Evolutionary conservation across 106 monocot genomes (phyloP), one percentile per base, ranked within the genome.

Genomic region (Chionographis japonica): DNA sequence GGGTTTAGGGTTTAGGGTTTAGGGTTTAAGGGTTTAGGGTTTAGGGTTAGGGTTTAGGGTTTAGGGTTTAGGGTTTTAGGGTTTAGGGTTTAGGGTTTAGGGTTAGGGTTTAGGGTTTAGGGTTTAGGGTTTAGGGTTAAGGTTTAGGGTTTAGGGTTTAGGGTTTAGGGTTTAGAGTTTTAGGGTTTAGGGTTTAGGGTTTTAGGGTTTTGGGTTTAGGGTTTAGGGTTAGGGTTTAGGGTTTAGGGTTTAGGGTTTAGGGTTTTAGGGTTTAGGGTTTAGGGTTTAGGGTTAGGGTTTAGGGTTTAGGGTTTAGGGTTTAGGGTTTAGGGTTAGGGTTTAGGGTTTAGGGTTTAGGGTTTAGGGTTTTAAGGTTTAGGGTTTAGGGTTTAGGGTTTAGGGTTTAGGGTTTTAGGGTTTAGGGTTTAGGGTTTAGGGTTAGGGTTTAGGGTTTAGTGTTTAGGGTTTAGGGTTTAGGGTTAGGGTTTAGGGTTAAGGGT

Each of bases 61-160:
- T 19, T 4, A 19, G 57, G 9, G 16, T n/a, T n/a, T n/a, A n/a
- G n/a, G n/a, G n/a, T n/a, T n/a, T n/a, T n/a, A n/a, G n/a, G n/a
- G n/a, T n/a, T 58, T 58, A 58, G 57, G 57, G 57, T 58, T 58
- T 58, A 58, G 57, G 57, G 57, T 58, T 58, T 58, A 58, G 57
- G 57, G 9, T 58, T 58, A 4, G 8, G 57, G 57, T 2, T 58
- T 58, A 4, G 8, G 57, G 57, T 2, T 58, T 58, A 19, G 20
- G 57, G 57, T 17, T 58, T 58, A 19, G 20, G 57, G 57, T 17
- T 58, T 58, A 19, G 20, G 57, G 57, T 58, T 58, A 19, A 16
- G 57, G 57, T 17, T 58, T 58, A 19, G 20, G 57, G 57, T 17
- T 58, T 58, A 19, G 20, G 57, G 57, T 17, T 58, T 58, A 19